Evolutionary conservation across 805 yeast species (phyloP).

Genomic region (Yueomyces sp.): DNA sequence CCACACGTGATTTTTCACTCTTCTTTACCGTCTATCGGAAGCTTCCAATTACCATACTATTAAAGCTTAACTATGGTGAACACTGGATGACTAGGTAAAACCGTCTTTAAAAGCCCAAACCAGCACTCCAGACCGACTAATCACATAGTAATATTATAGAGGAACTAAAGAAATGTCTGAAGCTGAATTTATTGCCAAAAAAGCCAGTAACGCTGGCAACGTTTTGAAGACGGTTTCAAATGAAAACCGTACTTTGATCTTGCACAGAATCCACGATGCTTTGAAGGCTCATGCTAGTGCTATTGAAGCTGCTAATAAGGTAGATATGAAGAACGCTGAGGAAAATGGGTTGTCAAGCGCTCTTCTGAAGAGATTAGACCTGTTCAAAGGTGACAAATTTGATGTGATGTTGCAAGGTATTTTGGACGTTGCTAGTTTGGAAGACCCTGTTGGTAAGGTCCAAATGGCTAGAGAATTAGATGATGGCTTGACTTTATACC

Average conservation of each 20-base stretch:
- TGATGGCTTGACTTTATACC: slow-evolving; percentile 70
- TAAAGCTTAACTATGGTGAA: neutral
- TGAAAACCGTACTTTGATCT: slow-evolving; percentile 59
- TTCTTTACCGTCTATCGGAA: too few species aligned
- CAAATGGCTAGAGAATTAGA: slow-evolving; percentile 77
- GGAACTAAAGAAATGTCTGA: slow-evolving; percentile 3
- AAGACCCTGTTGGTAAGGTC: slow-evolving; percentile 86
- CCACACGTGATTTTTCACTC: too few species aligned
- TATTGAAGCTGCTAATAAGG: slow-evolving; percentile 58
- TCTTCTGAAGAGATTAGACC: slow-evolving; percentile 71
- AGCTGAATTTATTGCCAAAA: slow-evolving; percentile 66
- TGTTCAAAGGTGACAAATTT: slow-evolving; percentile 69
- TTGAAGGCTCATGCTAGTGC: slow-evolving; percentile 42
- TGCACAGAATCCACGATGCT: slow-evolving; percentile 59
- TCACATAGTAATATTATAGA: slow-evolving; percentile 4
- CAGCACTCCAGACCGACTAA: neutral
- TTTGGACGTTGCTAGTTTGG: slow-evolving; percentile 74
- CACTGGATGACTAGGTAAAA: neutral
- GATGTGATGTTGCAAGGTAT: slow-evolving; percentile 93
- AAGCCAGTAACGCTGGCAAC: slow-evolving; percentile 76
- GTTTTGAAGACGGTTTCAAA: slow-evolving; percentile 65
- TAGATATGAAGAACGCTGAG: slow-evolving; percentile 62
- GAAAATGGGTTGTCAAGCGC: slow-evolving; percentile 51
- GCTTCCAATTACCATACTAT: neutral
- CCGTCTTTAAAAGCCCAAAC: neutral